Base-by-base conservation (phyloP, 2,329 filamentous ascomycete species). In the Verticillium dahliae region DNA sequence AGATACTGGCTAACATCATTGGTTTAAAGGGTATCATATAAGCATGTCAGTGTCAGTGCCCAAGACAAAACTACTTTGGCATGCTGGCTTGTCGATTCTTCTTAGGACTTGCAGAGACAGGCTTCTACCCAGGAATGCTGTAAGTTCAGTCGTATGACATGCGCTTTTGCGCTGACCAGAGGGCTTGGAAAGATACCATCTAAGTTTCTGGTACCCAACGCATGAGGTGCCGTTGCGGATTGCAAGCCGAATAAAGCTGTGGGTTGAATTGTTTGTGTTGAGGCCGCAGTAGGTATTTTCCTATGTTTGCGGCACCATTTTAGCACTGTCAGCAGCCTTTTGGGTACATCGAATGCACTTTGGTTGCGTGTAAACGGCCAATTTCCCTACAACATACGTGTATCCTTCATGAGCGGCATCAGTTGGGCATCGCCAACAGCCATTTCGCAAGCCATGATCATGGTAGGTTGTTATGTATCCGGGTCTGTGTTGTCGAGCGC, bases 191-290 rank as follows among this genome's bases (percentile, higher is more conserved):
- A 66, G 65, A 56, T 70, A 69, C 45, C 68, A 70, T 55, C 34
- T 71, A 14, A 69, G 68, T 66, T 62, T 74, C 61, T 74, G 72
- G 72, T 74, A 72, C 61, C 70, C 71, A 0, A 68, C 71, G 4
- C 66, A 72, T 1, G 68, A 66, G 52, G 67, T 73, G 7, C 64
- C 72, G 2, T 66, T 74, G 1, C 65, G 73, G 6, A 73, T 75
- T 22, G 69, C 67, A 35, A 41, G 66, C 41, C 1, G 13, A 41
- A 0, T 27, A 27, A 27, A 27, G 27, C 27, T 27, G 27, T 3
- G 3, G 27, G 4, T 27, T 27, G 27, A 27, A 27, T 27, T 27
- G 27, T 27, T 27, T 27, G n/a, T 6, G 9, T 58, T 63, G n/a
- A 64, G 37, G 5, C 1, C 13, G 3, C 1, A 3, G 0, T 15